Conservation (phyloP, 768 basidiomycete genomes). For the Auricularia sp. region DNA sequence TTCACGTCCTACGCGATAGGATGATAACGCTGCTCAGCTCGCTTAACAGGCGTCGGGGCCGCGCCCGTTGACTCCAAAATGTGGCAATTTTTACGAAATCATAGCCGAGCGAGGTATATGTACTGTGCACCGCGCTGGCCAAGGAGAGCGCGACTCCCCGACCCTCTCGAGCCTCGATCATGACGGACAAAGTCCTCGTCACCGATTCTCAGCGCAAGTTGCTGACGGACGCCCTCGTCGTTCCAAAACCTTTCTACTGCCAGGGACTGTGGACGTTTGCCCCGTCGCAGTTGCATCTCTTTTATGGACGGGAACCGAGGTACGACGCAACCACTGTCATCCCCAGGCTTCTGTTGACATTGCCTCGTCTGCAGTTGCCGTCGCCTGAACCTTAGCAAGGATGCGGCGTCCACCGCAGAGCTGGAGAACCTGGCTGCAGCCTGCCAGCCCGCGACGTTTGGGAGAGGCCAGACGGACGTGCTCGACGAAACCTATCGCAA, state of each 20-base stretch:
- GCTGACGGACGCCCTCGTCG: background rate
- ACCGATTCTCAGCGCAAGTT: background rate
- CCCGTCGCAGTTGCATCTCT: background rate
- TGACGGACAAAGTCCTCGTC: background rate
- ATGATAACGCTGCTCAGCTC: no score
- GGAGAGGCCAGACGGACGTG: slow-evolving; percentile 11
- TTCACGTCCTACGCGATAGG: no score
- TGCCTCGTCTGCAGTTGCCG: no score
- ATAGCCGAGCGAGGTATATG: no score
- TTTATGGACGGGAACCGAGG: background rate
- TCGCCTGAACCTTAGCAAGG: slow-evolving; percentile 7
- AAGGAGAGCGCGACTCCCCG: no score
- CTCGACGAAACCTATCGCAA: slow-evolving; percentile 18
- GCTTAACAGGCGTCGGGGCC: no score
- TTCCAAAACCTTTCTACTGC: background rate
- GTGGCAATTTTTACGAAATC: no score
- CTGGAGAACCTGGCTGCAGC: slow-evolving; percentile 9
- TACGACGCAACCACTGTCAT: no score
- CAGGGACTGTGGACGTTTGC: background rate
- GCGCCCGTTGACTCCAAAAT: no score
- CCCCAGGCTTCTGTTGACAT: no score
- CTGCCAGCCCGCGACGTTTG: slow-evolving; percentile 18
- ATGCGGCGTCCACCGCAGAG: background rate
- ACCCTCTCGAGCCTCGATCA: no score
- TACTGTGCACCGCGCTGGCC: no score